Evolutionary conservation across 768 basidiomycete species (phyloP), one percentile per base, ranked within the genome.

Genomic region (Rickenella mellea): DNA sequence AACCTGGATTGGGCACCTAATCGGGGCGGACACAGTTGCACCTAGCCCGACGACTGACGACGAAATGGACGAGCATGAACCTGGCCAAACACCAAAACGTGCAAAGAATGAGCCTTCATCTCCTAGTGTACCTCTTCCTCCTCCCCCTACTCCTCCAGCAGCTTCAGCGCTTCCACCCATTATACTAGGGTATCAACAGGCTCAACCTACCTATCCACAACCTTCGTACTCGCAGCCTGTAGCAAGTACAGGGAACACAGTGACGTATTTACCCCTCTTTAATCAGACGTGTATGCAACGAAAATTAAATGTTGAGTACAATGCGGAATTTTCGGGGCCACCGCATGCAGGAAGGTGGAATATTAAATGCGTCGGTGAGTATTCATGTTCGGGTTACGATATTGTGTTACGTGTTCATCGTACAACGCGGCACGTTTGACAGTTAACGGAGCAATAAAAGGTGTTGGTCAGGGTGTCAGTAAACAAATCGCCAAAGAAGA

Each of bases 401-500:
- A 32, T 17, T 30, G 8, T 8, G 33, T 24, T 30, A 25, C 11
- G 26, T 35, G 26, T 20, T 19, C 15, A 45, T 20, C 21, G 1
- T 5, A 19, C 28, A 11, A 40, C 41, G 27, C 17, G 11, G 15
- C 46, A 36, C 41, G 39, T 7, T 28, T n/a, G 21, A 1, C 40
- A 85, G 85, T 83, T 39, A 80, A 85, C 50, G 81, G 80, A 2
- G 74, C 83, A 44, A 64, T 65, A 52, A 83, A 77, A 51, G 84
- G 84, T 9, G 59, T 65, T 38, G 85, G 84, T 2, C 58, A 55
- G n/a, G 81, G 82, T 22, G 64, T 68, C 40, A 81, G 68, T 57
- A 87, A 87, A 58, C 83, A 87, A 53, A 60, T 74, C 2, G 84
- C 84, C 6, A 87, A 85, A 57, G 84, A 87, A 52, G 79, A 80